Base-by-base conservation (phyloP, 1,284 basidiomycete genomes). In the Boletus hoseneyae region DNA sequence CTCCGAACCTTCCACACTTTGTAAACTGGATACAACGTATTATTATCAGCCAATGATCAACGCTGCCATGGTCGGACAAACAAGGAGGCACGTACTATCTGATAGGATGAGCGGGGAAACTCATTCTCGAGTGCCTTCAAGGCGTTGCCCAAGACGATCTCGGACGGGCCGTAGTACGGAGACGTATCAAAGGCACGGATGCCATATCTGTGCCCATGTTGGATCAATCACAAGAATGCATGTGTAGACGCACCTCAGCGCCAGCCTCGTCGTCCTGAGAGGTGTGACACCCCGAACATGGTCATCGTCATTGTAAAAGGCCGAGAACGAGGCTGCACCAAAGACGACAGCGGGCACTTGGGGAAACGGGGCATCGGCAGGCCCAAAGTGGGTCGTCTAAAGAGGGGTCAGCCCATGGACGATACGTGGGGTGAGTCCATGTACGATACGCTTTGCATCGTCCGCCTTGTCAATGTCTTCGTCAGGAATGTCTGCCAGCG, bases 1-100 rank as follows among this genome's bases (percentile, higher is more conserved):
- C 64, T 4, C 92, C 93, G 67, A 90, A 95, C 42, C 95, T 82
- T 21, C 94, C 96, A 54, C 87, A 90, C 71, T 99, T 99, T n/a
- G 94, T 95, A 71, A 93, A 85, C 87, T 49, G 29, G 13, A 42
- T 13, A 16, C 16, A 12, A 18, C n/a, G 16, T 18, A 36, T 13
- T 16, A 16, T 23, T 7, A 25, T 25, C 3, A 25, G 23, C 23
- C 23, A 25, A 33, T 30, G 27, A 29, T 29, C 2, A 9, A 11
- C 27, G 9, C 8, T 8, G 27, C 9, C 27, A 11, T 16, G 16
- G 34, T 18, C 16, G 16, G 16, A 34, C 9, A 2, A 4, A 9
- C 4, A 32, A 13, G n/a, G 23, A 21, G 45, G 4, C 5, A 52
- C 74, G 53, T 63, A 88, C 87, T 66, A 96, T 68, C 59, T 83